A percentile compares a stretch with the other conserved stretches of the same genome.
phyloP scores from a whole-genome alignment of 768 basidiomycete species.

The Boletus rex-veris region DNA sequence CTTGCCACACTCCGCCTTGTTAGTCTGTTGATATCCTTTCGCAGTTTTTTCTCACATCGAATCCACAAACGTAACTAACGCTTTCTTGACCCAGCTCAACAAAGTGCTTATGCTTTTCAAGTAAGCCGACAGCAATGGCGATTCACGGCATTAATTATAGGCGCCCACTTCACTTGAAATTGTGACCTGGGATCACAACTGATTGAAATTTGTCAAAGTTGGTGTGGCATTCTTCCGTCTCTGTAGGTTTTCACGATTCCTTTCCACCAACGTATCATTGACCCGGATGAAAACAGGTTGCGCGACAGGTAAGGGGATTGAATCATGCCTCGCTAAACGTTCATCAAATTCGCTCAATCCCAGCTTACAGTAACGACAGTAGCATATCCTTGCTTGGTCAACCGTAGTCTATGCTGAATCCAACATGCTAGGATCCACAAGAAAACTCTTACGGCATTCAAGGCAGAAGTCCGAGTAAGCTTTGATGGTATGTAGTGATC shows the following conservation, averaged over 20 bases:
- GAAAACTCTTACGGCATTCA: slow-evolving; percentile 25
- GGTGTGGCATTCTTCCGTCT: slow-evolving; percentile 30
- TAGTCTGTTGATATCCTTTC: background rate
- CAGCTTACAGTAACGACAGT: slow-evolving; percentile 23
- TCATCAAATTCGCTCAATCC: slow-evolving; percentile 17
- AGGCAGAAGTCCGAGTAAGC: slow-evolving; percentile 20
- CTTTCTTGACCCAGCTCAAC: background rate
- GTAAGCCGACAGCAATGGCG: slow-evolving; percentile 29
- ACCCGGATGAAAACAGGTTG: slow-evolving; percentile 31
- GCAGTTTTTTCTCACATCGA: slow-evolving; percentile 11
- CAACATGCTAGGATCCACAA: slow-evolving; percentile 22
- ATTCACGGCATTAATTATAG: slow-evolving; percentile 34
- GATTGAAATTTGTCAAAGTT: slow-evolving; percentile 18
- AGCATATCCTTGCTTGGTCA: background rate
- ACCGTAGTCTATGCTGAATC: background rate
- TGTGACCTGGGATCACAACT: background rate
- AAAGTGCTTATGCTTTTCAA: slow-evolving; percentile 1
- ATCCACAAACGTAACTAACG: slow-evolving; percentile 11
- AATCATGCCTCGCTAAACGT: background rate
- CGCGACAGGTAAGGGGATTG: slow-evolving; percentile 23
- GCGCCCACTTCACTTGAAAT: slow-evolving; percentile 13
- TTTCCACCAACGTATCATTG: background rate
- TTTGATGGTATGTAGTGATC: background rate
- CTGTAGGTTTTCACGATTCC: slow-evolving; percentile 19
- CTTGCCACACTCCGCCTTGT: background rate